Conservation (phyloP, 1,139 yeast species). For the Geotrichum cucujoidarum region DNA sequence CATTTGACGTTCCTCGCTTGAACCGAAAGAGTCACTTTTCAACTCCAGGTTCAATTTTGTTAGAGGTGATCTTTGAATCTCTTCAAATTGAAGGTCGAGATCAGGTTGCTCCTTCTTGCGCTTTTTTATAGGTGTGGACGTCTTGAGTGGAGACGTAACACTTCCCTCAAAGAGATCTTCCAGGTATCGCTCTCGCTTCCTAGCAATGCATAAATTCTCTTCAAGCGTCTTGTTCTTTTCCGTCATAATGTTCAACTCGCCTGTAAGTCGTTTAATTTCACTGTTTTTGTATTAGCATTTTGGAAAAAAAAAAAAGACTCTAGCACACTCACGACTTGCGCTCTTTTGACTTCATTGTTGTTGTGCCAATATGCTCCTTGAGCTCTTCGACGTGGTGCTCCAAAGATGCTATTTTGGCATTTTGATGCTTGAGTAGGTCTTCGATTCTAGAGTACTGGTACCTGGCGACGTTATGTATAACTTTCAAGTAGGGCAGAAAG, state of each 20-base stretch:
- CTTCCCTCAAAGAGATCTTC: background rate
- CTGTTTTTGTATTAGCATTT: background rate
- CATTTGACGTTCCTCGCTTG: too few relatives aligned
- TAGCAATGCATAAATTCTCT: background rate
- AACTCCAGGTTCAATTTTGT: too few relatives aligned
- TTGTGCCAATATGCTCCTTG: constrained; percentile 12
- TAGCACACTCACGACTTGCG: constrained; percentile 14
- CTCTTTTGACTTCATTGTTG: constrained; percentile 14
- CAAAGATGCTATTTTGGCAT: constrained; percentile 12
- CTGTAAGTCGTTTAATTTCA: background rate
- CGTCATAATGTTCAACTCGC: background rate
- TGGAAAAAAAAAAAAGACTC: background rate
- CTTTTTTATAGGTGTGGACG: background rate
- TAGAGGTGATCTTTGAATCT: too few relatives aligned
- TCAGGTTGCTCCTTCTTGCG: too few relatives aligned
- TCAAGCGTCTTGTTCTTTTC: background rate
- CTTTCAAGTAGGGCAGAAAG: constrained; percentile 12
- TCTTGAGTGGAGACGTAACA: background rate
- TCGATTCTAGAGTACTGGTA: constrained; percentile 17
- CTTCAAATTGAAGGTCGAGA: too few relatives aligned
- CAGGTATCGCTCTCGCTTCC: background rate
- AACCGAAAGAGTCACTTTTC: too few relatives aligned
- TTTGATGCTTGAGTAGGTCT: constrained; percentile 17
- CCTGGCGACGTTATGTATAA: constrained; percentile 15
- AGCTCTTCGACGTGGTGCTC: constrained; percentile 13